A percentile compares a stretch with the other conserved stretches of the same genome.
Evolutionary conservation across 202 grass and related monocot genomes (phyloP).

Genomic region (Brachypodium distachyon): DNA sequence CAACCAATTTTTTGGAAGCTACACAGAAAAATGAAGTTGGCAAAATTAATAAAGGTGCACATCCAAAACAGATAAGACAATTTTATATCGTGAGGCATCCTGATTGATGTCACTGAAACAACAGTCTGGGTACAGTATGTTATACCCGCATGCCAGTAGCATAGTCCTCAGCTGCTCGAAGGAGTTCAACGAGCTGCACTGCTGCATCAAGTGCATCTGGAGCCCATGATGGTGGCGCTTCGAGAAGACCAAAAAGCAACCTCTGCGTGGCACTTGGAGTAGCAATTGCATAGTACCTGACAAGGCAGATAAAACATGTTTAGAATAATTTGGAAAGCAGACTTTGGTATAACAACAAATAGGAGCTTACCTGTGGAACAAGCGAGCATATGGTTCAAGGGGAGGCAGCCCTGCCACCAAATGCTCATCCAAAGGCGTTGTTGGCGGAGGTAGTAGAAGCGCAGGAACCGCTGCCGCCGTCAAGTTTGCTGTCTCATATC

Average conservation of each 20-base stretch:
- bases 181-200: slow-evolving; percentile 98
- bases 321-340: slow-evolving; percentile 9
- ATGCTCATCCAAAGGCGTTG: slow-evolving; percentile 94
- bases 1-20: slow-evolving; percentile 99
- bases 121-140: slow-evolving; percentile 10
- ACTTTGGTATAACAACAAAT: background rate
- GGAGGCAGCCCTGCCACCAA: slow-evolving; percentile 83
- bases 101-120: slow-evolving; percentile 9
- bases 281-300: slow-evolving; percentile 95
- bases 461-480: slow-evolving; percentile 97
- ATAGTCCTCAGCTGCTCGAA: slow-evolving; percentile 97
- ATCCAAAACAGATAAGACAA: background rate
- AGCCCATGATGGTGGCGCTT: slow-evolving; percentile 98
- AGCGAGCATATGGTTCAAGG: slow-evolving; percentile 91
- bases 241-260: slow-evolving; percentile 92
- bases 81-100: background rate
- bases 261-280: slow-evolving; percentile 97
- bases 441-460: slow-evolving; percentile 86
- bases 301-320: slow-evolving; percentile 16
- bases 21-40: slow-evolving; percentile 15
- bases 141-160: slow-evolving; percentile 83
- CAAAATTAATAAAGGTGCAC: slow-evolving; percentile 2
- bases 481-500: slow-evolving; percentile 95
- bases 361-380: slow-evolving; percentile 81
- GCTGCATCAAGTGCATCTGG: slow-evolving; percentile 98